phyloP scores from a whole-genome alignment of 208 protist species.

The Polymyxa betae region DNA sequence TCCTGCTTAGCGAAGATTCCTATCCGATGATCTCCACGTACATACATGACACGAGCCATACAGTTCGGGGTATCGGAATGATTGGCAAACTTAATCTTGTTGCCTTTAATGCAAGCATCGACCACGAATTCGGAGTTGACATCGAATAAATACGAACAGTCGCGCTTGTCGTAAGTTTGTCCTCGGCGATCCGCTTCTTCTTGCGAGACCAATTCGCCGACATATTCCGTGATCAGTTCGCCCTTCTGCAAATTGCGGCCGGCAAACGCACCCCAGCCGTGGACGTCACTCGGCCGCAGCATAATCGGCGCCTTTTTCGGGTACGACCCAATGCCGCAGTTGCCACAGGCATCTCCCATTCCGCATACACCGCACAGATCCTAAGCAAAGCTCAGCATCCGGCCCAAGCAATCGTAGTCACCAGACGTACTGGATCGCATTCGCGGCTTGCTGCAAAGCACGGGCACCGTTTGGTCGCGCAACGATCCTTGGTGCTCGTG shows the following conservation, averaged over 20 bases:
- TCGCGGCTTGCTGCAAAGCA: slow-evolving; percentile 55
- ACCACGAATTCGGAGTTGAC: slow-evolving; percentile 59
- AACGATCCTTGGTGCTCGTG: neutral
- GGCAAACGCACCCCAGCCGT: slow-evolving; percentile 56
- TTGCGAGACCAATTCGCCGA: slow-evolving; percentile 64
- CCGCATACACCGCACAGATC: slow-evolving; percentile 39
- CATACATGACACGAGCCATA: slow-evolving; percentile 51
- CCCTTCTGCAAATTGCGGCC: neutral
- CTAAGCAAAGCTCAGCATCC: neutral
- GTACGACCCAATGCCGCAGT: neutral
- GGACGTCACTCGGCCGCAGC: slow-evolving; percentile 45
- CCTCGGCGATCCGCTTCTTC: slow-evolving; percentile 65
- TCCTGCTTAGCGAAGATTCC: slow-evolving; percentile 57
- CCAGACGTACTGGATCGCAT: slow-evolving; percentile 21
- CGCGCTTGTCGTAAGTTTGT: slow-evolving; percentile 57
- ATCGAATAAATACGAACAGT: slow-evolving; percentile 61
- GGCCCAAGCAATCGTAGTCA: neutral
- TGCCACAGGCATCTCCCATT: slow-evolving; percentile 3
- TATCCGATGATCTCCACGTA: slow-evolving; percentile 61
- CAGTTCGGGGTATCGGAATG: slow-evolving; percentile 59
- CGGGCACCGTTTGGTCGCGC: slow-evolving; percentile 43
- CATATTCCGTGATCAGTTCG: slow-evolving; percentile 60
- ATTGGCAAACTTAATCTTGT: slow-evolving; percentile 63
- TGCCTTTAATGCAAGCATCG: slow-evolving; percentile 58
- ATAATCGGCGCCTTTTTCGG: slow-evolving; percentile 19